Percentiles rank a stretch among this genome's conserved stretches.
These are phyloP conservation scores for Wickerhamiella musiphila DNA, from an alignment of 805 yeast species.

Conservation along the genomic window DNA sequence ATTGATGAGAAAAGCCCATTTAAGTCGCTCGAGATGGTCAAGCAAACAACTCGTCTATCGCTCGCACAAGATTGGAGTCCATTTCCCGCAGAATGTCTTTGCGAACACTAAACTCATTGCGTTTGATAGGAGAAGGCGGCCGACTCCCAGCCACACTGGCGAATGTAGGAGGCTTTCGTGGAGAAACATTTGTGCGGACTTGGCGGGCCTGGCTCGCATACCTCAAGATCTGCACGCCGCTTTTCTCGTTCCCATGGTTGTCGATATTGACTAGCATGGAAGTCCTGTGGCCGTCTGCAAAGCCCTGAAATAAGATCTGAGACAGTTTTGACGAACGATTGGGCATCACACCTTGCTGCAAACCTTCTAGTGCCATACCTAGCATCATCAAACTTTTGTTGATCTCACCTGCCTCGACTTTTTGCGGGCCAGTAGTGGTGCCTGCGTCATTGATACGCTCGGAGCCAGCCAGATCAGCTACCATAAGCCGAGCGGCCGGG, in stretches of 20 bases:
- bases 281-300: constrained; percentile 17
- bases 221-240: constrained; percentile 19
- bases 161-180: too few species aligned
- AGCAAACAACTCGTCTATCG: too few species aligned
- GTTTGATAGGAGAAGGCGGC: too few species aligned
- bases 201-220: constrained; percentile 18
- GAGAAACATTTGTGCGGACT: constrained; percentile 13
- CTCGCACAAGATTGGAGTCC: too few species aligned
- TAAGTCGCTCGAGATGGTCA: too few species aligned
- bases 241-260: constrained; percentile 24
- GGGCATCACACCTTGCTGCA: constrained; percentile 21
- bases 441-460: constrained; percentile 32
- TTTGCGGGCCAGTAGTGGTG: constrained; percentile 28
- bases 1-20: too few species aligned
- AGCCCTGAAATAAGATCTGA: constrained; percentile 31
- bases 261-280: constrained; percentile 26
- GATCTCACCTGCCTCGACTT: constrained; percentile 32
- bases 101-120: too few species aligned
- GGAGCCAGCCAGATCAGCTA: constrained; percentile 38
- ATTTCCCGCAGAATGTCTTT: too few species aligned
- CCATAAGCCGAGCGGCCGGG: constrained; percentile 22
- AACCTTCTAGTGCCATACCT: constrained; percentile 31
- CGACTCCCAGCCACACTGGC: too few species aligned
- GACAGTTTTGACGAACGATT: constrained; percentile 31
- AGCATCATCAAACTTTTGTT: constrained; percentile 33